Conservation (phyloP, 345 rosid species). For the Boechera retrofracta region DNA sequence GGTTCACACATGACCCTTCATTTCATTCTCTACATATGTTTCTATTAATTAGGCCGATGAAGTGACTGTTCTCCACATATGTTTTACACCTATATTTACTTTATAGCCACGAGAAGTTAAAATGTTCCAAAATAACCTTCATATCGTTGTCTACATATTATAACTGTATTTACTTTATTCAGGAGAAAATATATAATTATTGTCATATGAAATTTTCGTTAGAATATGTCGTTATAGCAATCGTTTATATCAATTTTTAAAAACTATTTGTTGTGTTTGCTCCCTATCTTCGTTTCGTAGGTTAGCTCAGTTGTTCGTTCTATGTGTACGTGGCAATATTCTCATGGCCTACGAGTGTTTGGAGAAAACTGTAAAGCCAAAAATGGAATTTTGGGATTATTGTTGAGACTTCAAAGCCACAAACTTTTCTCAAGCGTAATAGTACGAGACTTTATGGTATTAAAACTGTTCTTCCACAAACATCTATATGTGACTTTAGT, state of each 20-base stretch:
- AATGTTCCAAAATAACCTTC: not conserved
- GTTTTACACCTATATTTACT: not conserved
- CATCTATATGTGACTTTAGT: not conserved
- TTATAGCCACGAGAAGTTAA: conserved; percentile 3
- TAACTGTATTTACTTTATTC: not conserved
- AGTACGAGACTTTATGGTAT: not conserved
- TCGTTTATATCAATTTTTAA: not conserved
- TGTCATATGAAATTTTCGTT: not conserved
- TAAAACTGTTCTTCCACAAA: not conserved
- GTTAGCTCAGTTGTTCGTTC: conserved; percentile 31
- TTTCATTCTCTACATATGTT: conserved; percentile 8
- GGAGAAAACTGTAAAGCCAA: not conserved
- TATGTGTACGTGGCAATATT: conserved; percentile 25
- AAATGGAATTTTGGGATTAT: not conserved
- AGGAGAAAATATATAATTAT: not conserved
- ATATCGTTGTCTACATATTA: not conserved
- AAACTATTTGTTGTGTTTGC: conserved; percentile 6
- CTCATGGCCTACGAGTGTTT: conserved; percentile 23
- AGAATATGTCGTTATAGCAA: not conserved
- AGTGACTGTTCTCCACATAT: conserved; percentile 39
- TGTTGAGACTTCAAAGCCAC: conserved; percentile 9
- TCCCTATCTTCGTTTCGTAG: conserved; percentile 19
- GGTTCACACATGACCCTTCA: conserved; percentile 18
- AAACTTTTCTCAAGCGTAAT: not conserved
- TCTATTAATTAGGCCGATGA: conserved; percentile 24